These are phyloP conservation scores for Pseudonectria foliicola DNA, from an alignment of 2,329 filamentous ascomycete species.

Conservation along the genomic window DNA sequence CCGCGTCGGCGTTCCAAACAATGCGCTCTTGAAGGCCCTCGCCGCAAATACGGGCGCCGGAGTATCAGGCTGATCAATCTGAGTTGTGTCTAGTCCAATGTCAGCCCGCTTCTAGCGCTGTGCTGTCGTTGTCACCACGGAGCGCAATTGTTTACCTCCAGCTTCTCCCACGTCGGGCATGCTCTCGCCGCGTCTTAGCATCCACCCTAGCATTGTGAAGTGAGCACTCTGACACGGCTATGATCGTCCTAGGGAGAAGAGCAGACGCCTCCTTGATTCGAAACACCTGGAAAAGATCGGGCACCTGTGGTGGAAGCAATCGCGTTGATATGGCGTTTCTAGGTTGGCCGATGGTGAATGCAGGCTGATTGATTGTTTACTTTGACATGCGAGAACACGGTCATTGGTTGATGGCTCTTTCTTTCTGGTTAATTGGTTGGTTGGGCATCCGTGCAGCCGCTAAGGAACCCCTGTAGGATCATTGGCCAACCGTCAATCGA, in stretches of 20 bases:
- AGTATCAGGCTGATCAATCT: slow-evolving; percentile 54
- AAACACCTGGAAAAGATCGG: not conserved
- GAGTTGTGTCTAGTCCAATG: slow-evolving; percentile 31
- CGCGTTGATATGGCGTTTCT: slow-evolving; percentile 9
- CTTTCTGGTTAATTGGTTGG: too few relatives aligned
- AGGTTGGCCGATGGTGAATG: slow-evolving; percentile 1
- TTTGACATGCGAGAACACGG: slow-evolving; percentile 2
- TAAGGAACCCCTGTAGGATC: not conserved
- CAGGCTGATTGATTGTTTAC: slow-evolving; percentile 12
- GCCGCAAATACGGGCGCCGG: slow-evolving; percentile 61
- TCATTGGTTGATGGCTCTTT: not conserved
- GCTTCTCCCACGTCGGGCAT: slow-evolving; percentile 26
- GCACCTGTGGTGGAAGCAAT: not conserved
- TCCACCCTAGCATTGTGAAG: slow-evolving; percentile 51
- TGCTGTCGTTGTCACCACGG: not conserved
- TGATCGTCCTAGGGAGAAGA: not conserved
- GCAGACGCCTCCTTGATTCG: too few relatives aligned
- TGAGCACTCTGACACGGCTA: slow-evolving; percentile 3
- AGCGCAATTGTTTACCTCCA: slow-evolving; percentile 19
- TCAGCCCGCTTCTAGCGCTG: not conserved
- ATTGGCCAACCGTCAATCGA: slow-evolving; percentile 13
- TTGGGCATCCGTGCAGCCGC: slow-evolving; percentile 16
- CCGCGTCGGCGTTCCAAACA: slow-evolving; percentile 53
- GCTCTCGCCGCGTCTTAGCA: slow-evolving; percentile 41
- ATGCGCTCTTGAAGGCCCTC: slow-evolving; percentile 54